A percentile compares a stretch with the other conserved stretches of the same genome.
These are phyloP conservation scores for Penicillium sp. DNA, from an alignment of 2,329 filamentous ascomycete genomes.

Conservation along the genomic window DNA sequence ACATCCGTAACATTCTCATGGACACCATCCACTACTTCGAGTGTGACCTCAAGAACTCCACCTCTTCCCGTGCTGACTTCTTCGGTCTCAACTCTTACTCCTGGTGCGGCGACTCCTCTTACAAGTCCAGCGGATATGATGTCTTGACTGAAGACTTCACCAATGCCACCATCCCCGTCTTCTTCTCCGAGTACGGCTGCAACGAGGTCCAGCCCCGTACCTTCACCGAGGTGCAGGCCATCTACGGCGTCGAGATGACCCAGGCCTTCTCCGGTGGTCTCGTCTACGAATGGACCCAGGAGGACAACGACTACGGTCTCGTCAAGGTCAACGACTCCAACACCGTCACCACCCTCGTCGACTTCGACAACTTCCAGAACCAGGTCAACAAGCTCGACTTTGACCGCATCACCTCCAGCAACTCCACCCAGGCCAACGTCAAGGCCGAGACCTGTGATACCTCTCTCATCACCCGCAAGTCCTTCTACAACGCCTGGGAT, in stretches of 20 bases:
- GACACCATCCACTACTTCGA: slow-evolving; percentile 64
- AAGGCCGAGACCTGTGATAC: slow-evolving; percentile 65
- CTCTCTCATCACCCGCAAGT: slow-evolving; percentile 64
- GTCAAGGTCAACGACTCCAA: slow-evolving; percentile 62
- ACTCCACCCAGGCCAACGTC: slow-evolving; percentile 57
- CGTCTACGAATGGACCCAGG: slow-evolving; percentile 54
- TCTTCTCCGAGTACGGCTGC: slow-evolving; percentile 70
- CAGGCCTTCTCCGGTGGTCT: slow-evolving; percentile 59
- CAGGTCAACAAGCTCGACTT: slow-evolving; percentile 78
- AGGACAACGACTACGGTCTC: slow-evolving; percentile 55
- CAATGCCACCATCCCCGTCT: slow-evolving; percentile 61
- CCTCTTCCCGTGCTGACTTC: slow-evolving; percentile 61
- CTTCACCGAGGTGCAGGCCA: slow-evolving; percentile 62
- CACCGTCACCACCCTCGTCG: slow-evolving; percentile 59
- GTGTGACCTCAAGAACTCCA: slow-evolving; percentile 53
- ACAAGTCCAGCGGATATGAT: slow-evolving; percentile 57
- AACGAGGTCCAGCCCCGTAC: slow-evolving; percentile 58
- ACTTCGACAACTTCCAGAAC: slow-evolving; percentile 72
- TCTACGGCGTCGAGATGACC: slow-evolving; percentile 64
- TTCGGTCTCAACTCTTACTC: slow-evolving; percentile 69
- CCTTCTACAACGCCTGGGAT: slow-evolving; percentile 78
- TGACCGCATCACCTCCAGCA: slow-evolving; percentile 63
- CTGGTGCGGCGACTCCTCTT: slow-evolving; percentile 65
- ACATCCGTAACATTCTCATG: slow-evolving; percentile 61
- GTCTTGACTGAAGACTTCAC: slow-evolving; percentile 60